Evolutionary conservation across 768 basidiomycete species (phyloP).

Genomic region (Pholiota conissans): DNA sequence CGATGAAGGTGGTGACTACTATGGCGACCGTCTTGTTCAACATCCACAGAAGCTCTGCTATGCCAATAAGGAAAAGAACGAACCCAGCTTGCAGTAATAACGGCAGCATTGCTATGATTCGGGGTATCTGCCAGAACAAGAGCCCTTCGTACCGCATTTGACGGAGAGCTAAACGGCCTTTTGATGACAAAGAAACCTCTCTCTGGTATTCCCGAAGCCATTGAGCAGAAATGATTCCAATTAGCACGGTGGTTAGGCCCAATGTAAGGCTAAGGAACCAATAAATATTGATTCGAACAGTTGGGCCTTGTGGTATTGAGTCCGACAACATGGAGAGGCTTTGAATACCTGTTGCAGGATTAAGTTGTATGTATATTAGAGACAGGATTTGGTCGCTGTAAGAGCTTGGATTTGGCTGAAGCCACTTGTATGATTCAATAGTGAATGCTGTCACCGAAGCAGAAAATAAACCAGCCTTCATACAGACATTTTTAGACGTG

Average conservation of each 20-base stretch:
- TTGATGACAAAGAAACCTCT: conserved; percentile 21
- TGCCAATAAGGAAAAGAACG: conserved; percentile 25
- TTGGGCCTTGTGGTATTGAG: conserved; percentile 8
- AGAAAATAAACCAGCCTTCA: conserved; percentile 26
- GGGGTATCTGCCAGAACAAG: conserved; percentile 23
- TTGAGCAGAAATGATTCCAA: conserved; percentile 26
- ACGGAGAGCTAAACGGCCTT: conserved; percentile 24
- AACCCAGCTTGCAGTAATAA: conserved; percentile 23
- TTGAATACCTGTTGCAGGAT: background rate
- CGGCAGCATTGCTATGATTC: conserved; percentile 23
- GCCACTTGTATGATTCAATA: conserved; percentile 26
- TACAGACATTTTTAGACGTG: background rate
- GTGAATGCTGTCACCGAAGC: conserved; percentile 26
- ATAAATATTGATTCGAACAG: conserved; percentile 21
- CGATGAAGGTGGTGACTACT: conserved; percentile 16
- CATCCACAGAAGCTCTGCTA: conserved; percentile 24
- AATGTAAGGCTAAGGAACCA: conserved; percentile 28
- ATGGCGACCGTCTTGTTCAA: conserved; percentile 19
- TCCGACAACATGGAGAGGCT: conserved; percentile 14
- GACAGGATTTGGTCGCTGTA: conserved; percentile 15
- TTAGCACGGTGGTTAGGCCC: conserved; percentile 21
- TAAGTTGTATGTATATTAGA: conserved; percentile 11
- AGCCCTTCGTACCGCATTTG: conserved; percentile 28
- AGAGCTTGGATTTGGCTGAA: conserved; percentile 18
- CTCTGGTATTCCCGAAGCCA: conserved; percentile 27